Percentiles rank a stretch among this genome's conserved stretches.
phyloP scores from a whole-genome alignment of 1,284 basidiomycete genomes.

The Papiliotrema flavescens region DNA sequence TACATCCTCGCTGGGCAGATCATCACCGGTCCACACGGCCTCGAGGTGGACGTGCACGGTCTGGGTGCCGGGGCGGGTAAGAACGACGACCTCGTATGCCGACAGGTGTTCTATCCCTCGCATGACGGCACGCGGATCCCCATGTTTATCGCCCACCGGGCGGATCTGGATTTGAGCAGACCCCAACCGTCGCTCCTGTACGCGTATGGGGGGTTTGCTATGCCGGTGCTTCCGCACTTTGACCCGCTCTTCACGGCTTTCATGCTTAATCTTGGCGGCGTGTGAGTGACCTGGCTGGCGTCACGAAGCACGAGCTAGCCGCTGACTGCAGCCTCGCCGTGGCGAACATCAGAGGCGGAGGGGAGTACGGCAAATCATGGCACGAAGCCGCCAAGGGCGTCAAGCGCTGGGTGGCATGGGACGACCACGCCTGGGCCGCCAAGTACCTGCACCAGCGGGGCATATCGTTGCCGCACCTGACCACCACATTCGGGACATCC shows the following conservation, averaged over 20 bases:
- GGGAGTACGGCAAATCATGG: slow-evolving; percentile 19
- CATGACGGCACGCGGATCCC: slow-evolving; percentile 15
- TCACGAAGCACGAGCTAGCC: no score
- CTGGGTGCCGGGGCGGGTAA: slow-evolving; percentile 5
- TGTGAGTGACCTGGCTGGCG: no score
- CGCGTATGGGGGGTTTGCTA: slow-evolving; percentile 17
- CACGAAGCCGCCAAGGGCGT: slow-evolving; percentile 13
- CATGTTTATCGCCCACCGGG: slow-evolving; percentile 15
- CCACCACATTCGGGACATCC: slow-evolving; percentile 14
- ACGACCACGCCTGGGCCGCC: slow-evolving; percentile 14
- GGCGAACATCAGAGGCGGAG: slow-evolving; percentile 2
- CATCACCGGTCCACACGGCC: neutral
- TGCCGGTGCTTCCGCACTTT: slow-evolving; percentile 11
- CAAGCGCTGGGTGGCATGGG: slow-evolving; percentile 12
- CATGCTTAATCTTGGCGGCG: slow-evolving; percentile 11
- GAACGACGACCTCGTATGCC: slow-evolving; percentile 13
- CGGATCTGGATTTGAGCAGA: slow-evolving; percentile 12
- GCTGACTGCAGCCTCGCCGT: neutral
- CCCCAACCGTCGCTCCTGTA: slow-evolving; percentile 13
- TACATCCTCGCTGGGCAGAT: slow-evolving; percentile 12
- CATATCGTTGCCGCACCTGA: slow-evolving; percentile 12
- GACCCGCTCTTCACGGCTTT: slow-evolving; percentile 16
- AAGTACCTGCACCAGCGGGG: slow-evolving; percentile 9
- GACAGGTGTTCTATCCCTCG: slow-evolving; percentile 16
- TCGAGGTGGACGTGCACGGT: slow-evolving; percentile 1